Base-by-base conservation (phyloP, 2,329 filamentous ascomycete genomes). In the Talaromyces sp. region DNA sequence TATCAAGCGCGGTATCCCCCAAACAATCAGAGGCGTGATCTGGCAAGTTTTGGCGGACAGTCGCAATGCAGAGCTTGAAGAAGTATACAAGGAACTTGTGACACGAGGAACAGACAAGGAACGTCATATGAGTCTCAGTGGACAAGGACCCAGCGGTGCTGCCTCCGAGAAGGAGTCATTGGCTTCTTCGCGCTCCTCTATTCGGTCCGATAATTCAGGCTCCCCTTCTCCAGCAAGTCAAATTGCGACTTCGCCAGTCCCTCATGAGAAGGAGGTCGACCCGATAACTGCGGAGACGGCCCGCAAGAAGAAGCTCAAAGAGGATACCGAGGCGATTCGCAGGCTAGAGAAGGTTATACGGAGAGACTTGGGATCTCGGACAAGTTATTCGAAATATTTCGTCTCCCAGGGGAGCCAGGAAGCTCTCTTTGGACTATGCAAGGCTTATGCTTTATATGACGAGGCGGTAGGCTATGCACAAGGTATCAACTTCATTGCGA, bases 21-120 rank as follows among this genome's bases (percentile, higher is more conserved):
- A 90, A 70, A 94, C 93, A 3, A 97, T 99, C 67, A 89, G 95
- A 65, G 96, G 95, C n/a, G 95, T 99, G 2, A 93, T 99, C 60
- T 99, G 95, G 95, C 95, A 99, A 78, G 94, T 98, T 8, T 82
- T 99, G 67, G 93, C 95, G 3, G 92, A 97, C 74, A 97, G 93
- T 80, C 96, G 97, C 78, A 96, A 92, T 71, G 90, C 94, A 67
- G 92, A 96, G 52, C 81, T 99, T 19, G 95, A 99, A 77, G 80
- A 83, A 16, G 86, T 93, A n/a, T 99, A 98, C 79, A 87, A 85
- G 68, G 93, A 96, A 66, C 84, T 99, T 10, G 85, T 91, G 37
- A 85, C 85, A 58, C 87, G 91, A 66, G 93, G 93, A 27, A 93
- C 92, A 2, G 91, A 93, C 66, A 92, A 92, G 77, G 90, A 93